Base-by-base conservation (phyloP, 2,329 filamentous ascomycete genomes). In the Diaporthe sp. region DNA sequence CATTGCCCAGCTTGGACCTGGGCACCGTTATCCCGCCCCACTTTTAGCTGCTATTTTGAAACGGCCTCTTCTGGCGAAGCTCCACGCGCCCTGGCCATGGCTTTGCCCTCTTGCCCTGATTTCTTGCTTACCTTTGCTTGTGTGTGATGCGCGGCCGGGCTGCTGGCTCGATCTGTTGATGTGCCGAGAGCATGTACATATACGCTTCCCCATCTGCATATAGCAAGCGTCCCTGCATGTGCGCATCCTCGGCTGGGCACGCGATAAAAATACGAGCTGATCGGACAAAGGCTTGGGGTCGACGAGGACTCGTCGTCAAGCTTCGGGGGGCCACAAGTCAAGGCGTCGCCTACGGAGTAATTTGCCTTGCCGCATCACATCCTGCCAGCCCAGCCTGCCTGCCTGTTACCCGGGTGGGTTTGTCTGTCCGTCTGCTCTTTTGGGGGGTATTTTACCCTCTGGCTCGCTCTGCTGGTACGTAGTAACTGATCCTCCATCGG, bases 21-120 rank as follows among this genome's bases (percentile, higher is more conserved):
- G 30, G 61, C 61, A 30, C 61, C 64, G 64, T 67, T 67, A 67
- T 35, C 25, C 30, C 30, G 45, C n/a, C n/a, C 70, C 70, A 64
- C 58, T 42, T 42, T 6, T 72, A n/a, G 70, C 70, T 72, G 57
- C 70, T 72, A 72, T 72, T 72, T 72, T 64, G 70, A 72, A 72
- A 72, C 70, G 57, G 57, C 30, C 50, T 42, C 50, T 35, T 47
- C 64, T 28, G 69, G 17, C 22, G 28, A 67, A 52, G 64, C 64
- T 52, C 64, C 64, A 67, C 61, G 33, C 64, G 30, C 64, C 45
- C 22, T 45, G 64, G 33, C 64, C 45, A 38, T 28, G 42, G 30
- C 61, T 50, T 50, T 42, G 58, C 35, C 12, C 35, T 42, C 38
- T 25, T 35, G 64, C 30, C 64, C 64, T 67, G 45, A 12, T 67